phyloP scores from a whole-genome alignment of 768 basidiomycete species.

The Phlegmacium glaucopus region DNA sequence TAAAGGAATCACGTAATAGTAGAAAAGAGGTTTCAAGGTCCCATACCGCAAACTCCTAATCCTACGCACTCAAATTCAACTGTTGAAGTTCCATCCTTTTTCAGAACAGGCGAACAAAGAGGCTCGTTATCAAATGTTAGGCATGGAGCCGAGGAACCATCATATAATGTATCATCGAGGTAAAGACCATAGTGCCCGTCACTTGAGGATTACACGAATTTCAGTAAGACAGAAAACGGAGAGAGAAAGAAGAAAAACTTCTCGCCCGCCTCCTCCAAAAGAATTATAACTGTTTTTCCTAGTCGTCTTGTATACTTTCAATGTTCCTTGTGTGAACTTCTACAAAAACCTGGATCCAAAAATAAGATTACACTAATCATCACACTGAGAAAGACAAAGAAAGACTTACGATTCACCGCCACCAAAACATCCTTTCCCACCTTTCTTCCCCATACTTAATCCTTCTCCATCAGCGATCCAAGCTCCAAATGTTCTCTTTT shows the following conservation, averaged over 20 bases:
- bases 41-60: slow-evolving; percentile 87
- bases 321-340: slow-evolving; percentile 46
- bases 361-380: background rate
- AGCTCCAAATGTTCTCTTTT: slow-evolving; percentile 71
- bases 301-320: slow-evolving; percentile 78
- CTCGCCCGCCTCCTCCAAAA: slow-evolving; percentile 92
- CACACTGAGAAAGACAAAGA: background rate
- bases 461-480: slow-evolving; percentile 77
- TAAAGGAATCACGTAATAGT: too few species aligned
- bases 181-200: slow-evolving; percentile 89
- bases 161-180: slow-evolving; percentile 75
- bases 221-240: background rate
- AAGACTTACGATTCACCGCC: slow-evolving; percentile 78
- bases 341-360: slow-evolving; percentile 63
- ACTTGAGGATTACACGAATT: slow-evolving; percentile 30
- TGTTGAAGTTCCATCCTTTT: slow-evolving; percentile 35
- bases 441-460: slow-evolving; percentile 38
- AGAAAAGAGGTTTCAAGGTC: slow-evolving; percentile 25
- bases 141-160: slow-evolving; percentile 82
- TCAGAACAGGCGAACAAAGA: slow-evolving; percentile 53
- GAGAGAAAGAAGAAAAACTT: slow-evolving; percentile 9
- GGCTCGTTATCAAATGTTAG: slow-evolving; percentile 88
- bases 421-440: slow-evolving; percentile 75
- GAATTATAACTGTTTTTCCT: slow-evolving; percentile 84
- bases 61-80: slow-evolving; percentile 88